Evolutionary conservation across 139 green algal species (phyloP), one percentile per base, ranked within the genome.

Genomic region (Coelastrella sp.): DNA sequence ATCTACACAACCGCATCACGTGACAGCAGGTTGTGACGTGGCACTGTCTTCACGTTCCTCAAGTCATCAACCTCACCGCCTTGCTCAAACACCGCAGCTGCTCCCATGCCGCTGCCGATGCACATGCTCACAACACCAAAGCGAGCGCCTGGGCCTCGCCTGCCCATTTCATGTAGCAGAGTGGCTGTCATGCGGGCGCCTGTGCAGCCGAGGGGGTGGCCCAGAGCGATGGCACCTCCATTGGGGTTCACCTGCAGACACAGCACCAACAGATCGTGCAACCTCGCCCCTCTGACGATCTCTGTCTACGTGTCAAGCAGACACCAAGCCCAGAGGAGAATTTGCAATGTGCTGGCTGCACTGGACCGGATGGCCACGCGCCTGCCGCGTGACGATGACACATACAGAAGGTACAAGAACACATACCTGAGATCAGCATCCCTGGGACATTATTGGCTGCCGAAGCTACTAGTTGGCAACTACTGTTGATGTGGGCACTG

Each of bases 61-160:
- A 90, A 12, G 10, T 58, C 15, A 19, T 90, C 87, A 4, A 72
- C 76, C 76, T 78, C 87, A 59, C 65, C 90, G 19, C 94, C 96
- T 7, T 74, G 61, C 96, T 99, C 97, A 93, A 98, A 98, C 87
- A 99, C 97, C 0, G 97, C 97, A 7, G 97, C 98, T 0, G 97
- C 97, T 61, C 97, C 97, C 97, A 99, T 99, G 92, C 97, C 97
- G 24, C 89, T 96, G 73, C 98, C 98, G 86, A 99, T 99, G 96
- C 98, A 99, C 98, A 99, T 99, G 68, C 95, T 98, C 12, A 99
- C 97, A 3, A 99, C 95, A 58, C 98, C 98, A 92, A 98, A 99
- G 70, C 97, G 95, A 4, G 97, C 96, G 8, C 87, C 93, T 35
- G 94, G 94, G 58, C 98, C 98, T 9, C 97, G 93, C 27, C 95